Evolutionary conservation across 2,329 filamentous ascomycete genomes (phyloP).

Genomic region (Cercospora beticola): DNA sequence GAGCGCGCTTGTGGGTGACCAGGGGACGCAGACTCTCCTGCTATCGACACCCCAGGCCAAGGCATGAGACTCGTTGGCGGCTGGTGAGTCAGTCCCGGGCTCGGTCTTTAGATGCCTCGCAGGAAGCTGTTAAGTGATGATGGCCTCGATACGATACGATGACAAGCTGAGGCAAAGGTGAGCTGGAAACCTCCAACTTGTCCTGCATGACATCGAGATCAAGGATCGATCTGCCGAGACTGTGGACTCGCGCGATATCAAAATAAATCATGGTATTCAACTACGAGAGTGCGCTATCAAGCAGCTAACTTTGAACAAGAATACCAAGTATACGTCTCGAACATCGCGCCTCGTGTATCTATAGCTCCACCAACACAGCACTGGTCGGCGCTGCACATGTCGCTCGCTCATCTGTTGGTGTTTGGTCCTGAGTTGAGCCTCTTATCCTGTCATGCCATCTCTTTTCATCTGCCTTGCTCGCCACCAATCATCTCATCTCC

Average conservation of each 20-base stretch:
- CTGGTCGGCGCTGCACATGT: background rate
- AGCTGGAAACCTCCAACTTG: too few species aligned
- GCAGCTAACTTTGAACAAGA: background rate
- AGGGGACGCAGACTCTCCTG: background rate
- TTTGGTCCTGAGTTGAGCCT: background rate
- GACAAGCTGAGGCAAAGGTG: background rate
- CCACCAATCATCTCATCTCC: slow-evolving; percentile 9
- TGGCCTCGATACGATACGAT: background rate
- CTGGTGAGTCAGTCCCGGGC: background rate
- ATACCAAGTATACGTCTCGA: background rate
- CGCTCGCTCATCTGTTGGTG: background rate
- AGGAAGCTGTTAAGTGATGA: background rate
- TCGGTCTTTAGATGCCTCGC: background rate
- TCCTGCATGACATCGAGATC: too few species aligned
- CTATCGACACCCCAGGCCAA: background rate
- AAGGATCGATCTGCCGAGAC: background rate
- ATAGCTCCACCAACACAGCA: background rate
- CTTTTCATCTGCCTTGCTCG: background rate
- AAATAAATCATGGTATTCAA: background rate
- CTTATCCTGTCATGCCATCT: too few species aligned
- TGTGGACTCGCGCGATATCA: background rate
- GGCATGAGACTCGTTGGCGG: background rate
- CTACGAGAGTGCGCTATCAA: background rate
- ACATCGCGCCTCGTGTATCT: background rate
- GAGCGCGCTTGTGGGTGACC: slow-evolving; percentile 19